Percentiles rank a stretch among this genome's conserved stretches.
These are phyloP conservation scores for Trichoderma lentiforme DNA, from an alignment of 2,329 filamentous ascomycete species.

Conservation along the genomic window DNA sequence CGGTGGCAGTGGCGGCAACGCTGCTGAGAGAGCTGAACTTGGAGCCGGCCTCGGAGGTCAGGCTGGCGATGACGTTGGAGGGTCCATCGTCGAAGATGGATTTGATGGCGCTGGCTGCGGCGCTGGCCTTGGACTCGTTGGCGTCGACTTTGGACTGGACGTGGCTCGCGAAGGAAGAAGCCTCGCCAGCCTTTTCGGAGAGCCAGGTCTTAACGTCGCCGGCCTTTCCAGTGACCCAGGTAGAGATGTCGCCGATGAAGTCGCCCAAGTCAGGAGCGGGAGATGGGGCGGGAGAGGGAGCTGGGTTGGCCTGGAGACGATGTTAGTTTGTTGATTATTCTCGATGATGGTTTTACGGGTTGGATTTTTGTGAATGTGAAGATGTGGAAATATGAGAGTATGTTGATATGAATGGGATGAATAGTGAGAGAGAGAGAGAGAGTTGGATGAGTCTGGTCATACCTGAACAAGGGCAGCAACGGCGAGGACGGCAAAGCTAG, in stretches of 20 bases:
- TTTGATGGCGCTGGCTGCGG: constrained; percentile 9
- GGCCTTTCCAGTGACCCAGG: constrained; percentile 15
- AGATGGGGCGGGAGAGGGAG: constrained; percentile 18
- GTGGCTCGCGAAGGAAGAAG: constrained; percentile 1
- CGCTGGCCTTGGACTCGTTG: constrained; percentile 6
- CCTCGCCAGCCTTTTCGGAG: background rate
- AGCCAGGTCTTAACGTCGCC: constrained; percentile 17
- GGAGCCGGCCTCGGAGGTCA: constrained; percentile 25
- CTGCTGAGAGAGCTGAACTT: constrained; percentile 26
- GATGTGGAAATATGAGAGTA: background rate
- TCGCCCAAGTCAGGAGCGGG: constrained; percentile 15
- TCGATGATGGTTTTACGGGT: background rate
- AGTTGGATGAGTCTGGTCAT: constrained; percentile 8
- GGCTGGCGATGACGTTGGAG: constrained; percentile 16
- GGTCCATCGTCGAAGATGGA: constrained; percentile 9
- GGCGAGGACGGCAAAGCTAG: constrained; percentile 31
- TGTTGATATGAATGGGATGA: background rate
- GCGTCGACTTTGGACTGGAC: background rate
- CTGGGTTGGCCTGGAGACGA: background rate
- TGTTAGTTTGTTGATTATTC: background rate
- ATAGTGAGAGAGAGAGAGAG: background rate
- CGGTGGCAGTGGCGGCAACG: constrained; percentile 24
- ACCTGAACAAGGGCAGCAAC: constrained; percentile 33
- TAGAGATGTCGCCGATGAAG: constrained; percentile 18
- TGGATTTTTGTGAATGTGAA: background rate